A percentile compares a stretch with the other conserved stretches of the same genome.
These are phyloP conservation scores for Dioscorea cayenensis DNA, from an alignment of 116 monocot species.

Conservation along the genomic window DNA sequence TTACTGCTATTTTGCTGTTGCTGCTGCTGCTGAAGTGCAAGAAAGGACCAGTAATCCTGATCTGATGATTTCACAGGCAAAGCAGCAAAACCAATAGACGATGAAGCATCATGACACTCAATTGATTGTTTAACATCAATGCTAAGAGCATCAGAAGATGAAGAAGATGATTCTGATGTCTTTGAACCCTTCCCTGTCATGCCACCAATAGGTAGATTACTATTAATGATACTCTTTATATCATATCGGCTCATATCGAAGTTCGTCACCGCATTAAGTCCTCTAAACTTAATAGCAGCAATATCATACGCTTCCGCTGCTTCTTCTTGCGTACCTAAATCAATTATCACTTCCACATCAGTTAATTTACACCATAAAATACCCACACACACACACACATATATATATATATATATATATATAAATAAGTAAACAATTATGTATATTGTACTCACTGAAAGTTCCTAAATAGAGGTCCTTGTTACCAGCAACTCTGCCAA, in stretches of 20 bases:
- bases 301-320: constrained; percentile 98
- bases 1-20: constrained; percentile 18
- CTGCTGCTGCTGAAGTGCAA: constrained; percentile 61
- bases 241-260: constrained; percentile 97
- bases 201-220: constrained; percentile 79
- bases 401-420: no score
- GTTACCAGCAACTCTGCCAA: constrained; percentile 93
- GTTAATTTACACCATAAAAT: background rate
- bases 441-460: constrained; percentile 47
- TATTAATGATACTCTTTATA: constrained; percentile 72
- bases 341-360: background rate
- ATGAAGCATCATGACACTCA: constrained; percentile 13
- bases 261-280: constrained; percentile 92
- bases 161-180: constrained; percentile 27
- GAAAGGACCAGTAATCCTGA: constrained; percentile 67
- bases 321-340: constrained; percentile 84
- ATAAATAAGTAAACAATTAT: background rate
- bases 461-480: constrained; percentile 97
- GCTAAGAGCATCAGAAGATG: constrained; percentile 28
- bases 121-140: constrained; percentile 9
- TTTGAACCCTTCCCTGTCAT: constrained; percentile 33
- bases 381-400: no score
- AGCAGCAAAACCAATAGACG: constrained; percentile 23
- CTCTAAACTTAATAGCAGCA: constrained; percentile 94
- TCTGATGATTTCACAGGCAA: constrained; percentile 27